phyloP scores from a whole-genome alignment of 129 eudicot species.

The Centaurea solstitialis region DNA sequence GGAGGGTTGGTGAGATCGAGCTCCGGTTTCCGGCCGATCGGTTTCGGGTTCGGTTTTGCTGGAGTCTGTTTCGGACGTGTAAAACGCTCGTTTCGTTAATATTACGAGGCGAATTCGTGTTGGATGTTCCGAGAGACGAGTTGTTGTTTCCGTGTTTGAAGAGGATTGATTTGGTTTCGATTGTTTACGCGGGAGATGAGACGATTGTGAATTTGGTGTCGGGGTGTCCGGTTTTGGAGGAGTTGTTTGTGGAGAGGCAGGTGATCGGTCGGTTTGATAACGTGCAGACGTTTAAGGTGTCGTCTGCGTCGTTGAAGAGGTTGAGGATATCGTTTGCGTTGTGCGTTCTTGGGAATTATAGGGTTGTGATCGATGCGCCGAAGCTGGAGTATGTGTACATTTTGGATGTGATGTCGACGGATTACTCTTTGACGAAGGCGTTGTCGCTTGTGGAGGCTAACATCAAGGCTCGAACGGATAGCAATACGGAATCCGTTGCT shows the following conservation, averaged over 20 bases:
- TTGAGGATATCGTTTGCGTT: background rate
- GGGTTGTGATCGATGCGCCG: slow-evolving; percentile 21
- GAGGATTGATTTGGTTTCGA: background rate
- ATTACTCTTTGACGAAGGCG: background rate
- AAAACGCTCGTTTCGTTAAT: slow-evolving; percentile 17
- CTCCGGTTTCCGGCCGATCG: slow-evolving; percentile 25
- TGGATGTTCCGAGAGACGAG: slow-evolving; percentile 5
- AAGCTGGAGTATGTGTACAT: slow-evolving; percentile 14
- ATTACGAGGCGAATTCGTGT: slow-evolving; percentile 12
- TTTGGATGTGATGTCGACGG: slow-evolving; percentile 15
- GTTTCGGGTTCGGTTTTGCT: slow-evolving; percentile 12
- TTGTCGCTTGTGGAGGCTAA: slow-evolving; percentile 14
- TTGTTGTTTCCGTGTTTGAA: slow-evolving; percentile 27
- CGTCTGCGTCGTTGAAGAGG: slow-evolving; percentile 21
- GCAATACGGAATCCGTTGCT: background rate
- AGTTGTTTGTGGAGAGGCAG: slow-evolving; percentile 29
- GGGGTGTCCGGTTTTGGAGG: slow-evolving; percentile 30
- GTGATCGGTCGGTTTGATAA: background rate
- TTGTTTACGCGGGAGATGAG: background rate
- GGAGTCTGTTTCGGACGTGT: slow-evolving; percentile 21
- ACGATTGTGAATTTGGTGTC: slow-evolving; percentile 20
- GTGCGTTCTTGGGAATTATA: background rate
- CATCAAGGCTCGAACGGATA: background rate
- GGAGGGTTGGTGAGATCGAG: slow-evolving; percentile 4
- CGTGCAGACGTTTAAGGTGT: background rate